Percentiles rank a stretch among this genome's conserved stretches.
Conservation (phyloP, 2,329 filamentous ascomycete species). For the Fusarium heterosporum region DNA sequence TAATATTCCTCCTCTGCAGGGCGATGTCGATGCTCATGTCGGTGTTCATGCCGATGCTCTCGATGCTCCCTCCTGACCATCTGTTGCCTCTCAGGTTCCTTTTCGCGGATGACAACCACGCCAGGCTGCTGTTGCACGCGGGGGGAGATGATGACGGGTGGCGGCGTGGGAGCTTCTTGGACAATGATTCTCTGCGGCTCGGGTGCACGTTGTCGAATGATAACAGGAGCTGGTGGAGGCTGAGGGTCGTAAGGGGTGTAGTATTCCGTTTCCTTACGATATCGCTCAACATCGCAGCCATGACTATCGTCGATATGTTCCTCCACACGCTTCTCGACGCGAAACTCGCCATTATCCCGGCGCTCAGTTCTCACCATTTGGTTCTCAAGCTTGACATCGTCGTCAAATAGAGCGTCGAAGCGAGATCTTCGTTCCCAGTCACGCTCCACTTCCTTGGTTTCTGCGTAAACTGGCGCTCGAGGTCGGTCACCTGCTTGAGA, state of each 20-base stretch:
- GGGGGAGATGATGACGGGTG: conserved; percentile 62
- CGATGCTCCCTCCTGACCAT: conserved; percentile 51
- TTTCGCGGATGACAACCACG: conserved; percentile 58
- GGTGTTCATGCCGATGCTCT: conserved; percentile 17
- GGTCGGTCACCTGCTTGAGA: conserved; percentile 41
- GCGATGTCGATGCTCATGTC: conserved; percentile 21
- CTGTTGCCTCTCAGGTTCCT: conserved; percentile 56
- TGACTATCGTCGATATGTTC: conserved; percentile 61
- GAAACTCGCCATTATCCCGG: conserved; percentile 56
- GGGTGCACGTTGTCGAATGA: conserved; percentile 66
- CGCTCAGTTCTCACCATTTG: conserved; percentile 58
- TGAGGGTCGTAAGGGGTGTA: conserved; percentile 64
- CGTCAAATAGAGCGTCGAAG: conserved; percentile 59
- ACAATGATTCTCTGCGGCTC: conserved; percentile 71
- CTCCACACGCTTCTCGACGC: conserved; percentile 65
- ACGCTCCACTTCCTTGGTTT: conserved; percentile 52
- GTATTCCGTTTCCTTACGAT: conserved; percentile 72
- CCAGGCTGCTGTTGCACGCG: conserved; percentile 60
- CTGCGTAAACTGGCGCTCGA: conserved; percentile 52
- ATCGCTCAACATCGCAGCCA: conserved; percentile 67
- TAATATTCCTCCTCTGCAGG: conserved; percentile 63
- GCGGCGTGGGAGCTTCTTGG: conserved; percentile 65
- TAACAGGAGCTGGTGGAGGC: conserved; percentile 59
- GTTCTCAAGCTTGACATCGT: conserved; percentile 66
- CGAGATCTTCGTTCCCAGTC: conserved; percentile 60